Base-by-base conservation (phyloP, 176 grass and related monocot genomes). In the Triticum dicoccoides region DNA sequence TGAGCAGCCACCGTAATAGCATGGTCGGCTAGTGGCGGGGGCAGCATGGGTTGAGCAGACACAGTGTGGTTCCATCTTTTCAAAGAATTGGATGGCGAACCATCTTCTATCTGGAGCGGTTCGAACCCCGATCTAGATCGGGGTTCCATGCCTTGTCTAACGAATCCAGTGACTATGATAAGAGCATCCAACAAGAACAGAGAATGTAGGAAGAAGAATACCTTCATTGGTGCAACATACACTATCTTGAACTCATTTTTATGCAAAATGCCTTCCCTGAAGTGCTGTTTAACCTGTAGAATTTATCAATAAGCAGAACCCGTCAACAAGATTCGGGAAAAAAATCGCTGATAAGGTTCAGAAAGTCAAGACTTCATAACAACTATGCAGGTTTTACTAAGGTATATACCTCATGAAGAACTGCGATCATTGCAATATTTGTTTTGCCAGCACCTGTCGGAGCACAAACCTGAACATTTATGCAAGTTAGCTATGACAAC, bases 201-300 rank as follows among this genome's bases (percentile, higher is more conserved):
- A 75, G 69, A 39, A 82, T 44, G 47, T 10, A 82, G 81, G 41
- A 56, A 83, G 80, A 92, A 77, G 13, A 41, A 80, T 84, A 98
- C 96, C 96, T 98, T 98, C 96, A 98, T 98, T 84, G 96, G 96
- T 88, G 96, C 96, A 85, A 98, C 96, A 92, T 98, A 98, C 25
- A 98, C 93, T 91, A 98, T 98, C 73, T 98, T 98, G 77, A 98
- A 98, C 82, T 98, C 96, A 67, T 98, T 89, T 89, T 95, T 98
- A 87, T 98, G 93, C 76, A 98, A 88, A 91, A 98, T 88, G 12
- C 93, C 96, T 88, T 98, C 96, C 73, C 88, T 95, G 37, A 98
- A 95, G 76, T 98, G 93, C 6, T 98, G 96, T 90, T 98, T 98
- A 87, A 98, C 84, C 96, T 98, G 80, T 56, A 82, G 82, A 79